Evolutionary conservation across 1,284 basidiomycete genomes (phyloP).

Genomic region (Singerocomus inundabilis): DNA sequence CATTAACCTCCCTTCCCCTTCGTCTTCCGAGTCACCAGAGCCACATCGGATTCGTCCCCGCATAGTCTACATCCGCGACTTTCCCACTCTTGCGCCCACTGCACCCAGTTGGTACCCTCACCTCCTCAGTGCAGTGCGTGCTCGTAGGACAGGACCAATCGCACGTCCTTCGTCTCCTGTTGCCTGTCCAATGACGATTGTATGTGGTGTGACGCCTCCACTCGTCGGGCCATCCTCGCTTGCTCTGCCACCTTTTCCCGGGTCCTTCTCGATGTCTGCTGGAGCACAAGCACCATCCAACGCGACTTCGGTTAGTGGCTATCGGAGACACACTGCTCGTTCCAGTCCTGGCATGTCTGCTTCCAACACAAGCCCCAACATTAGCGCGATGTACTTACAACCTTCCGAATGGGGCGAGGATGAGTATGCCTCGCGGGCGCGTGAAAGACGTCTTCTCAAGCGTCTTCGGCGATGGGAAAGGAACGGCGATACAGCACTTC

Average conservation of each 20-base stretch:
- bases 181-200: conserved; percentile 69
- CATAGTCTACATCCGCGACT: conserved; percentile 83
- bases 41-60: conserved; percentile 48
- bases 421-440: conserved; percentile 56
- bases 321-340: conserved; percentile 30
- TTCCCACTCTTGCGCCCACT: conserved; percentile 68
- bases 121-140: conserved; percentile 71
- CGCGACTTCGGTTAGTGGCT: not conserved
- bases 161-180: conserved; percentile 56
- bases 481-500: conserved; percentile 47
- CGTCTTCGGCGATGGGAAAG: conserved; percentile 71
- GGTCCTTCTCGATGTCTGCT: conserved; percentile 9
- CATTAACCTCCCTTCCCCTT: conserved; percentile 56
- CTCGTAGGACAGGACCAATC: conserved; percentile 63
- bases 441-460: conserved; percentile 67
- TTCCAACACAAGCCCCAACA: conserved; percentile 1
- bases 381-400: conserved; percentile 3
- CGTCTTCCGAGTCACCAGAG: conserved; percentile 25
- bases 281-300: conserved; percentile 8
- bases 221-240: conserved; percentile 36
- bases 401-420: conserved; percentile 60
- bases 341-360: conserved; percentile 3
- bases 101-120: conserved; percentile 79
- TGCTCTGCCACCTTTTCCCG: conserved; percentile 7
- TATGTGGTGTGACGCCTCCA: conserved; percentile 81